These are phyloP conservation scores for Chlorophyllum brunneum DNA, from an alignment of 768 basidiomycete species.

Conservation along the genomic window DNA sequence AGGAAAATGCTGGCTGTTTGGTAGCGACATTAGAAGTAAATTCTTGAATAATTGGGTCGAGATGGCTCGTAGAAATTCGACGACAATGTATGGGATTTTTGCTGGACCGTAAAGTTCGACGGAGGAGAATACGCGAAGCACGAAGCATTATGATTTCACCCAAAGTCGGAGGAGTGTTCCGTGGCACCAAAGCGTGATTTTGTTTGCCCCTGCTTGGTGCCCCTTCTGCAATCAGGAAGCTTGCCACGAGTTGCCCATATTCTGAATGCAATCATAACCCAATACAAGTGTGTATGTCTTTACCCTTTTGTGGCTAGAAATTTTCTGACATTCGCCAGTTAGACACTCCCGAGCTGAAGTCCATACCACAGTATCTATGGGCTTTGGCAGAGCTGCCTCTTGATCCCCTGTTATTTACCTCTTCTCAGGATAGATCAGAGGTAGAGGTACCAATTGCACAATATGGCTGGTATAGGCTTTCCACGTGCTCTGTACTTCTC, in stretches of 20 bases:
- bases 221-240: constrained; percentile 1
- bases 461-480: background rate
- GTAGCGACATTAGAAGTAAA: constrained; percentile 25
- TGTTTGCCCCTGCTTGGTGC: constrained; percentile 6
- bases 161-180: too few relatives aligned
- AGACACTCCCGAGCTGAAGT: too few relatives aligned
- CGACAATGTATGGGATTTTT: background rate
- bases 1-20: constrained; percentile 38
- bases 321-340: too few relatives aligned
- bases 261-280: too few relatives aligned
- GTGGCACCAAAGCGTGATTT: too few relatives aligned
- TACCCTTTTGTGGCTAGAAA: too few relatives aligned
- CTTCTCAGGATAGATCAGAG: too few relatives aligned
- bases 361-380: too few relatives aligned
- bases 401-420: too few relatives aligned
- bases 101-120: constrained; percentile 1
- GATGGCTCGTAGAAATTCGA: constrained; percentile 6
- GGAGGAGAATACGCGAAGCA: constrained; percentile 39
- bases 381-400: too few relatives aligned
- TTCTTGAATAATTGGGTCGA: constrained; percentile 26
- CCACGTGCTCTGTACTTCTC: constrained; percentile 1
- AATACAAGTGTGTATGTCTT: too few relatives aligned
- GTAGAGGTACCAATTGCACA: background rate
- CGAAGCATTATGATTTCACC: constrained; percentile 26
- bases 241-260: background rate